A percentile compares a stretch with the other conserved stretches of the same genome.
phyloP scores from a whole-genome alignment of 2,329 filamentous ascomycete species.

The Zymoseptoria ardabiliae region DNA sequence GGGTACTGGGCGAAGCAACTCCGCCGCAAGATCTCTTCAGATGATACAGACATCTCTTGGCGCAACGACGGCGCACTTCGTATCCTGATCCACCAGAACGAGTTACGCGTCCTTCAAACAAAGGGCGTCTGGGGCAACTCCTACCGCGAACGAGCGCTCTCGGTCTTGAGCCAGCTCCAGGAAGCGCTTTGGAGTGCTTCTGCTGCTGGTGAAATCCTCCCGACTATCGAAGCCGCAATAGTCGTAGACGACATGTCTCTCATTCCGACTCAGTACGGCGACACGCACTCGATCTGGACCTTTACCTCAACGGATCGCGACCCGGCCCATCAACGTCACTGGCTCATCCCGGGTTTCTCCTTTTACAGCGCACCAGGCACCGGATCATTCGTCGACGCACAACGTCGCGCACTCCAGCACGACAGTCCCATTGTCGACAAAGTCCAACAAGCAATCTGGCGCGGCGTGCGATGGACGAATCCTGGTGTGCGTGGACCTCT shows the following conservation, averaged over 20 bases:
- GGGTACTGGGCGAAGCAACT: constrained; percentile 14
- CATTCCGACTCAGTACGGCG: neutral
- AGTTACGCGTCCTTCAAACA: constrained; percentile 19
- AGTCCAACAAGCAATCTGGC: constrained; percentile 23
- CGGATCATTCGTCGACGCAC: constrained; percentile 18
- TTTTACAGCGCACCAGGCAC: constrained; percentile 36
- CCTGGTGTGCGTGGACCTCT: constrained; percentile 22
- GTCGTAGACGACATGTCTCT: constrained; percentile 36
- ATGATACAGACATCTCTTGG: constrained; percentile 14
- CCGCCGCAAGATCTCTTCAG: constrained; percentile 11
- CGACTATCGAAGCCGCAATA: constrained; percentile 43
- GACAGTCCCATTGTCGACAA: constrained; percentile 17
- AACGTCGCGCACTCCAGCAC: constrained; percentile 9
- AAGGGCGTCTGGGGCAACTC: constrained; percentile 16
- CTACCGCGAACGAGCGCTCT: constrained; percentile 18
- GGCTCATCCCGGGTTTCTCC: constrained; percentile 48
- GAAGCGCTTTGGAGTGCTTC: constrained; percentile 36
- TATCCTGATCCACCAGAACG: constrained; percentile 21
- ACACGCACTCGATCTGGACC: constrained; percentile 18
- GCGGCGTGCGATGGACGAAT: constrained; percentile 20
- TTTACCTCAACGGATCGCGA: constrained; percentile 12
- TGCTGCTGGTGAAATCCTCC: constrained; percentile 32
- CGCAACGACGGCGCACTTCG: constrained; percentile 16
- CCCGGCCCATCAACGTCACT: constrained; percentile 32
- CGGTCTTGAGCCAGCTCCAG: constrained; percentile 39